Evolutionary conservation across 495 filamentous ascomycete genomes (phyloP).

Genomic region (Aspergillus baeticus): DNA sequence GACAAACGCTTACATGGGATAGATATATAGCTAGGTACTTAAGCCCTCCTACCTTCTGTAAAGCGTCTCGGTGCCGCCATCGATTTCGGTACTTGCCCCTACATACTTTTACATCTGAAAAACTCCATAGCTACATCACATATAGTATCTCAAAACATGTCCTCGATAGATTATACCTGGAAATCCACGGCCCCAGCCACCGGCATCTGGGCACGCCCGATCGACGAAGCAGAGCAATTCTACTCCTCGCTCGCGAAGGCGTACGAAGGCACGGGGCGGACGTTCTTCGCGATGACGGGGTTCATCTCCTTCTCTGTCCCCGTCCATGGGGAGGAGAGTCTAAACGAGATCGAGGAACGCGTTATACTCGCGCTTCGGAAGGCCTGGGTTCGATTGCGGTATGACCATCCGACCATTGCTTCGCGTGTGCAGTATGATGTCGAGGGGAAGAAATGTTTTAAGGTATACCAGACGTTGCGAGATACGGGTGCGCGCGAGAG

Average conservation of each 20-base stretch:
- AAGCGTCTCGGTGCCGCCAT: too few species aligned
- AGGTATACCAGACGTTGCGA: constrained; percentile 25
- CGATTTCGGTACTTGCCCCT: too few species aligned
- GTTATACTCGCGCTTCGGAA: constrained; percentile 29
- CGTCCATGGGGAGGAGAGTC: background rate
- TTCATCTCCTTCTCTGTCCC: constrained; percentile 20
- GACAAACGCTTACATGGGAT: too few species aligned
- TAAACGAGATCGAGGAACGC: background rate
- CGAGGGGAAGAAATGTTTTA: constrained; percentile 28
- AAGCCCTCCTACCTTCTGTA: too few species aligned
- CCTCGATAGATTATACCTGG: too few species aligned
- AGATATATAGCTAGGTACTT: too few species aligned
- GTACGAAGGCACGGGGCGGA: constrained; percentile 36
- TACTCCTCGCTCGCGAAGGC: constrained; percentile 34
- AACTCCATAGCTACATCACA: too few species aligned
- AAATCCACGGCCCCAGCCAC: too few species aligned
- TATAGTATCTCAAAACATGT: too few species aligned
- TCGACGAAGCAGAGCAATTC: constrained; percentile 44
- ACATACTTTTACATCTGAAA: too few species aligned
- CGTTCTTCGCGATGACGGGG: constrained; percentile 39
- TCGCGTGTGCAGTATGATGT: constrained; percentile 27
- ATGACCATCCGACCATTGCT: constrained; percentile 44
- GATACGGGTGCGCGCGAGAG: constrained; percentile 11
- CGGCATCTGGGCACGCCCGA: too few species aligned
- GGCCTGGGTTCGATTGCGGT: constrained; percentile 41